A percentile compares a stretch with the other conserved stretches of the same genome.
Conservation (phyloP, 495 filamentous ascomycete species). For the Apodospora peruviana region DNA sequence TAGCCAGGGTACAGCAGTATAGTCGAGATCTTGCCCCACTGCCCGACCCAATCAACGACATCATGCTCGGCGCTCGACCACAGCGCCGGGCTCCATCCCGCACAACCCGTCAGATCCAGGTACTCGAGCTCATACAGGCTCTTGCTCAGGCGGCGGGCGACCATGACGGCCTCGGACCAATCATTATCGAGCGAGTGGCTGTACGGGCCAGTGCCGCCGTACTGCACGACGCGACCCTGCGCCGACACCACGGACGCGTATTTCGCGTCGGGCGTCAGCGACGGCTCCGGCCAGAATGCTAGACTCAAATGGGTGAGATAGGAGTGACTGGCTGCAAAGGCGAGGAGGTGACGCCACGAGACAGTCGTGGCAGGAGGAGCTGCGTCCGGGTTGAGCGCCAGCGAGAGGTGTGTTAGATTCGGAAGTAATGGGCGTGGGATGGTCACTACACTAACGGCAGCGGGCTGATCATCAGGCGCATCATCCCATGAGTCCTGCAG, state of each 20-base stretch:
- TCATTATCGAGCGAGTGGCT: conserved; percentile 59
- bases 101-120: conserved; percentile 76
- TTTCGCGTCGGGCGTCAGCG: conserved; percentile 58
- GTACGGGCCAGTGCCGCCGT: conserved; percentile 62
- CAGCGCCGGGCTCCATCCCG: conserved; percentile 62
- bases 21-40: conserved; percentile 40
- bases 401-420: conserved; percentile 51
- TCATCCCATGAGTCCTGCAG: conserved; percentile 42
- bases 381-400: conserved; percentile 36
- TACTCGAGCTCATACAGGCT: conserved; percentile 67
- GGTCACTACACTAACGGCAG: conserved; percentile 1
- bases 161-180: conserved; percentile 61
- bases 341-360: conserved; percentile 65
- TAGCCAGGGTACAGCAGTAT: conserved; percentile 33
- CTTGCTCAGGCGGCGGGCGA: conserved; percentile 64
- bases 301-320: conserved; percentile 72
- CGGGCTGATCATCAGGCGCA: conserved; percentile 12
- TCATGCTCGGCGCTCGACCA: conserved; percentile 26
- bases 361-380: conserved; percentile 21
- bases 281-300: conserved; percentile 75
- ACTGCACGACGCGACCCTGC: conserved; percentile 37
- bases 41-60: conserved; percentile 36
- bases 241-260: conserved; percentile 40
- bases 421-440: conserved; percentile 34
- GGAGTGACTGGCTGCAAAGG: conserved; percentile 54